Evolutionary conservation across 208 protist genomes (phyloP).

Genomic region (Crithidia expoeki): DNA sequence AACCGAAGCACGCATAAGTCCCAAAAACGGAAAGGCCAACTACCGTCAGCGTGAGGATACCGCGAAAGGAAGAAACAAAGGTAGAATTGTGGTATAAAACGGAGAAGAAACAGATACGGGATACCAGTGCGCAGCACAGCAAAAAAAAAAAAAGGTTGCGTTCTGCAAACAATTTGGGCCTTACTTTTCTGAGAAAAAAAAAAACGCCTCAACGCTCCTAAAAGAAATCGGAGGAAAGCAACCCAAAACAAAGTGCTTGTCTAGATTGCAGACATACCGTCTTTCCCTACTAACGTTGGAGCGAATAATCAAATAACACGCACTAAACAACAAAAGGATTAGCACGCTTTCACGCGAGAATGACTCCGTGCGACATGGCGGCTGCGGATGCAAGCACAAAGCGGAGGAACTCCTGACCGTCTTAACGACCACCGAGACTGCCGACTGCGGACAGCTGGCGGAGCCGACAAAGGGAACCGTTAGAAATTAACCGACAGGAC

Average conservation of each 20-base stretch:
- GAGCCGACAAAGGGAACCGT: background rate
- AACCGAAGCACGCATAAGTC: no score
- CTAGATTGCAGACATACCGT: no score
- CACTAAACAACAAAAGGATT: background rate
- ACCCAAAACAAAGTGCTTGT: background rate
- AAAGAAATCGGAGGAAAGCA: background rate
- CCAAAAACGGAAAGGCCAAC: background rate
- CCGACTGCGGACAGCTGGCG: slow-evolving; percentile 6
- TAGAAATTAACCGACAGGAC: background rate
- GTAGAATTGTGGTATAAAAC: no score
- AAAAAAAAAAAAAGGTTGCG: slow-evolving; percentile 11
- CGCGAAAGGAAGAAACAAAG: no score
- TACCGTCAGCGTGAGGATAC: no score
- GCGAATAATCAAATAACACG: background rate
- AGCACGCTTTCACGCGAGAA: no score
- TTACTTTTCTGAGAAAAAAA: no score
- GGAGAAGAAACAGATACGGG: no score
- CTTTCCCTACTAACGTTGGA: no score
- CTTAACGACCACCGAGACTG: background rate
- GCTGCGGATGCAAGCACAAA: background rate
- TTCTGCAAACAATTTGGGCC: background rate
- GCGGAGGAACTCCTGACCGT: background rate
- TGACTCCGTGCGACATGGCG: background rate
- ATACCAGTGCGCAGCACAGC: no score
- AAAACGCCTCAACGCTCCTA: background rate